A percentile compares a stretch with the other conserved stretches of the same genome.
These are phyloP conservation scores for Acacia melanoxylon DNA, from an alignment of 306 rosid genomes.

Conservation along the genomic window DNA sequence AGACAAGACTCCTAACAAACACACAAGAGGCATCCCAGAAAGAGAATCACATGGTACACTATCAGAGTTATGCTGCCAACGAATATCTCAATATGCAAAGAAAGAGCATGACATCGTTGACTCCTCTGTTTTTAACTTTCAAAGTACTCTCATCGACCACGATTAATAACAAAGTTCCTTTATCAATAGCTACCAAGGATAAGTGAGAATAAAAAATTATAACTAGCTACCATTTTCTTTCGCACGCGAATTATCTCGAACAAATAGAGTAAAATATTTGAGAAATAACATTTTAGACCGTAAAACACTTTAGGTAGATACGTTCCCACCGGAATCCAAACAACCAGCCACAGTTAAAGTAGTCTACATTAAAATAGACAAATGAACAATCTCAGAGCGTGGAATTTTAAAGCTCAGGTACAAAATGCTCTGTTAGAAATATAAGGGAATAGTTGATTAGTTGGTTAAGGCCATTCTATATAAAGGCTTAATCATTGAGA, in stretches of 20 bases:
- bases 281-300: neutral
- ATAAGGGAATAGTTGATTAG: too few relatives aligned
- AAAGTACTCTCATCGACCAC: neutral
- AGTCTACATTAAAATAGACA: neutral
- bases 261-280: neutral
- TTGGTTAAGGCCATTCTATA: too few relatives aligned
- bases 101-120: neutral
- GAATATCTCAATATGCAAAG: neutral
- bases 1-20: neutral
- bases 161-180: neutral
- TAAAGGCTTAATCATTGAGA: too few relatives aligned
- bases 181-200: neutral
- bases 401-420: neutral
- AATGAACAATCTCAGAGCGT: too few relatives aligned
- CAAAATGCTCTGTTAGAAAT: too few relatives aligned
- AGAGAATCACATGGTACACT: too few relatives aligned
- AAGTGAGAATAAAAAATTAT: too few relatives aligned
- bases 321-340: neutral
- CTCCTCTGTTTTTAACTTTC: neutral
- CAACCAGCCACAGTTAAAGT: neutral
- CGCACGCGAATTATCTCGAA: neutral
- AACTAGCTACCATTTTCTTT: neutral
- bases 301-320: neutral
- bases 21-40: too few relatives aligned
- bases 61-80: neutral